Evolutionary conservation across 2,329 filamentous ascomycete species (phyloP), one percentile per base, ranked within the genome.

Genomic region (Apiospora phragmitis): DNA sequence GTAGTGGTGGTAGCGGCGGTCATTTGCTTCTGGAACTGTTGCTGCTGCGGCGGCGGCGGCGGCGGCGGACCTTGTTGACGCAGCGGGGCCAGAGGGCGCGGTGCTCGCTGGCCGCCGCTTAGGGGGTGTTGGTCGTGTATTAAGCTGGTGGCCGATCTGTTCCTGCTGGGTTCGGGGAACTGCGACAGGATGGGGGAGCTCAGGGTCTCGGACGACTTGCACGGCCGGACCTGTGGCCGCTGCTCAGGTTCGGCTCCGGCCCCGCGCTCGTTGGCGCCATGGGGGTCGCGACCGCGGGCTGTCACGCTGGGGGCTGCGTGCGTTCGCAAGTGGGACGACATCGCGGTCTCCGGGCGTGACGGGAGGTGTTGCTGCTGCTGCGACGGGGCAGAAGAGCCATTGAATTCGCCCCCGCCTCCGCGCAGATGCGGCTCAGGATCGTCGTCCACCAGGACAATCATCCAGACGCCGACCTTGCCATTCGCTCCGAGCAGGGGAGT

Each of bases 391-490:
- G 65, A 21, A 3, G 65, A 24, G 26, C 42, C 26, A 16, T 35
- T 24, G 26, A n/a, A 6, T 14, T n/a, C 65, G n/a, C 65, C 41
- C 3, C 65, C 65, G 14, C 65, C 65, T 32, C 65, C 65, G 5
- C 72, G 71, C 16, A 65, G n/a, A 16, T n/a, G 16, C 11, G 41
- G 55, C 6, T 72, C 74, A 14, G 72, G 80, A 55, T 92, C 90
- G 68, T 90, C 90, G 72, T 94, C 91, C 4, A 93, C 89, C 18
- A 94, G 84, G 1, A 94, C 86, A 4, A 94, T 85, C 90, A 94
- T 93, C 92, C 92, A 94, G 0, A 94, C 92, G 21, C 92, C 93
- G 0, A 94, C 88, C 3, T 87, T 83, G 1, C 91, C 90, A 72
- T 90, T 90, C 47, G 86, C 85, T 1, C 91, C 92, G 2, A 92